phyloP scores from a whole-genome alignment of 2,329 filamentous ascomycete species.

The Decorospora gaudefroyi region DNA sequence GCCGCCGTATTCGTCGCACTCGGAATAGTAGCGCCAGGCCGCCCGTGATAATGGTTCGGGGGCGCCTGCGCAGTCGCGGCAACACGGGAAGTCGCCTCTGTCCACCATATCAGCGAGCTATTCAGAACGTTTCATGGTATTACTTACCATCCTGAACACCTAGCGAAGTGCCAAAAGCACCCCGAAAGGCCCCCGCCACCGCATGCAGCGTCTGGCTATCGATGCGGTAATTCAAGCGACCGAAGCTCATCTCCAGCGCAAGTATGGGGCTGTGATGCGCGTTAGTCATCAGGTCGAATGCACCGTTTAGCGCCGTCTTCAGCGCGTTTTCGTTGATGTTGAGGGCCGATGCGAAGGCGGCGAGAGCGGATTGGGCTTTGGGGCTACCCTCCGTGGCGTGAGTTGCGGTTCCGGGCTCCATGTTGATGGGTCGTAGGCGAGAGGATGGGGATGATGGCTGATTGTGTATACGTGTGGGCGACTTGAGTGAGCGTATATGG shows the following conservation, averaged over 20 bases:
- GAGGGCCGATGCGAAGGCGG: background rate
- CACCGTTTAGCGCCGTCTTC: background rate
- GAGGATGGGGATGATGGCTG: no score
- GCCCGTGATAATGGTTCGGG: no score
- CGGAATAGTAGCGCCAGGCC: no score
- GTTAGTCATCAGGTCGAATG: background rate
- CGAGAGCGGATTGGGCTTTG: constrained; percentile 1
- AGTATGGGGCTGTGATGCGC: background rate
- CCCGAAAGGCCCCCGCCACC: background rate
- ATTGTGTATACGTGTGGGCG: no score
- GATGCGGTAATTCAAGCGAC: background rate
- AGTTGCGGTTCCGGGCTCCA: background rate
- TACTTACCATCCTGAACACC: background rate
- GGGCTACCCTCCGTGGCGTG: background rate
- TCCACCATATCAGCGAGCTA: no score
- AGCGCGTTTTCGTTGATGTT: constrained; percentile 3
- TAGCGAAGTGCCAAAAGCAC: background rate
- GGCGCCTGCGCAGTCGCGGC: background rate
- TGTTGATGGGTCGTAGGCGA: no score
- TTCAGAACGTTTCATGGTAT: no score
- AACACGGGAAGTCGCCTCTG: no score
- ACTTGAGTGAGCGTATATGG: no score
- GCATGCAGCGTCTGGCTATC: background rate
- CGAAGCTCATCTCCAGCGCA: constrained; percentile 1
- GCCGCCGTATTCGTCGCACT: no score